Evolutionary conservation across 768 basidiomycete genomes (phyloP).

Genomic region (Phlebiopsis flavidoalba): DNA sequence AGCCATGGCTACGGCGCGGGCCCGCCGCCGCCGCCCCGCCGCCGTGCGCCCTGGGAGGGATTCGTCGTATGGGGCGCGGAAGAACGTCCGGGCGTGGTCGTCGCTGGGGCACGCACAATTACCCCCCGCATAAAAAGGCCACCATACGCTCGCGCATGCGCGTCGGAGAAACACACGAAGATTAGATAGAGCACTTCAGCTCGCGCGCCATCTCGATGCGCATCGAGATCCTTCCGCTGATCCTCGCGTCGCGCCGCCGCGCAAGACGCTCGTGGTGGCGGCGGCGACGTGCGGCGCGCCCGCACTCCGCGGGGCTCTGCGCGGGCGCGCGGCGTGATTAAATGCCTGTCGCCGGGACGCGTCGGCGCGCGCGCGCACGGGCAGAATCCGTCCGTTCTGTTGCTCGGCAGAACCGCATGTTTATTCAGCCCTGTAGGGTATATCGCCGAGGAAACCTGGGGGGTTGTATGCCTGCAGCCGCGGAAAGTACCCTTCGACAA

Average conservation of each 20-base stretch:
- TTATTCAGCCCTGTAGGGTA: neutral
- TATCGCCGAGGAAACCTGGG: neutral
- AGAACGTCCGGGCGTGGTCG: neutral
- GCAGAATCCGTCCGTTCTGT: neutral
- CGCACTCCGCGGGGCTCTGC: neutral
- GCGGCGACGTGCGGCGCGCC: too few species aligned
- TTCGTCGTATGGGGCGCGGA: neutral
- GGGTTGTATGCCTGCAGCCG: neutral
- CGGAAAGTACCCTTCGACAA: neutral
- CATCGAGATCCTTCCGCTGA: neutral
- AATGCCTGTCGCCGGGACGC: neutral
- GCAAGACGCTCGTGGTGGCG: neutral
- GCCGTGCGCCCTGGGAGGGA: neutral
- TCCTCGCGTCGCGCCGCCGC: neutral
- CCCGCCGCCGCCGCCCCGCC: neutral
- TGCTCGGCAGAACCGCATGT: neutral
- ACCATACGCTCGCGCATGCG: neutral
- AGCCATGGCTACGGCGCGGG: conserved; percentile 3
- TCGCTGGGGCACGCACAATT: neutral
- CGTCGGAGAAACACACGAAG: neutral
- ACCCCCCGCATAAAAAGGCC: neutral
- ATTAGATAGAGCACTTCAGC: neutral
- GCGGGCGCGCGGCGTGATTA: neutral
- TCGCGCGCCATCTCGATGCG: neutral
- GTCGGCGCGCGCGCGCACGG: neutral